Conservation (phyloP, 352 stramenopile genomes). For the Pythium oligandrum region DNA sequence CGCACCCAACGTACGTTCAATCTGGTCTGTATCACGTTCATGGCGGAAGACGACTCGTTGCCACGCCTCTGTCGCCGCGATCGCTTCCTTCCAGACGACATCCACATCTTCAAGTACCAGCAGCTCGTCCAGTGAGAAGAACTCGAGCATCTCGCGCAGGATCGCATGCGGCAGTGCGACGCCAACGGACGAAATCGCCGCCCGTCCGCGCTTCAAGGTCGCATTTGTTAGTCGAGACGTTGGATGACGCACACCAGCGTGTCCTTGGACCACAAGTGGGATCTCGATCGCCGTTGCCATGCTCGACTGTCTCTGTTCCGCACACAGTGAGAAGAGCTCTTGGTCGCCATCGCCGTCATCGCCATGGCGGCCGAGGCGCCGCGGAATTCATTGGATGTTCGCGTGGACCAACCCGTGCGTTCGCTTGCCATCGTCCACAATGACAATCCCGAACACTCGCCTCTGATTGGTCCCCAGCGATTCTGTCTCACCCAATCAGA, state of each 20-base stretch:
- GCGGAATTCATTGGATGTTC: too few species aligned
- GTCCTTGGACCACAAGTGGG: too few species aligned
- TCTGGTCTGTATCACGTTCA: constrained; percentile 24
- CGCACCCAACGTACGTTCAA: constrained; percentile 19
- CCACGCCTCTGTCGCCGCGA: constrained; percentile 31
- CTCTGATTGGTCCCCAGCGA: constrained; percentile 7
- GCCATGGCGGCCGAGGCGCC: too few species aligned
- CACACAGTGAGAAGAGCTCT: too few species aligned
- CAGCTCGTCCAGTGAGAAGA: constrained; percentile 45
- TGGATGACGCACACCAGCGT: too few species aligned
- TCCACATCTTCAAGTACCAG: constrained; percentile 45
- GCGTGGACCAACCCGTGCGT: too few species aligned
- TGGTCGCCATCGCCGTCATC: too few species aligned
- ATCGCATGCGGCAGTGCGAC: constrained; percentile 23
- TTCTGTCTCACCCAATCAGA: constrained; percentile 8
- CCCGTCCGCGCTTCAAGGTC: background rate
- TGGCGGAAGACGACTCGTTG: constrained; percentile 24
- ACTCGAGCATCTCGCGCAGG: constrained; percentile 36
- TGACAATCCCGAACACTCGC: constrained; percentile 5
- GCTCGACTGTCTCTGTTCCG: too few species aligned
- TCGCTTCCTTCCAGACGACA: constrained; percentile 24
- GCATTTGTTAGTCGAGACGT: too few species aligned
- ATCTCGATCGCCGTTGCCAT: too few species aligned
- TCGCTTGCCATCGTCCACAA: too few species aligned
- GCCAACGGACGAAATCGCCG: background rate